Conservation (phyloP, 2,329 filamentous ascomycete species). For the Fusarium lyarnte region DNA sequence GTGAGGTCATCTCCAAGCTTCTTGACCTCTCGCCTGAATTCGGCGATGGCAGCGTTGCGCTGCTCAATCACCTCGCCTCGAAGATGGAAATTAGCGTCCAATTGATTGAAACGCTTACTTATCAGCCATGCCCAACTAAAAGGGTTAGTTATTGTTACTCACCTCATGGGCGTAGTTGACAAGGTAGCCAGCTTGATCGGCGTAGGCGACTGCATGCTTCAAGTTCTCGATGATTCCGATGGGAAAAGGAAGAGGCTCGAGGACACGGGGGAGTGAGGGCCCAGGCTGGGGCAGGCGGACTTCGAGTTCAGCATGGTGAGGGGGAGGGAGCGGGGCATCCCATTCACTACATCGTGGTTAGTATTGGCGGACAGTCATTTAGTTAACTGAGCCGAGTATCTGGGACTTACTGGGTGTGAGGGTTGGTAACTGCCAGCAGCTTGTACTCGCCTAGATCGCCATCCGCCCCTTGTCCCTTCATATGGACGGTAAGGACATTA, state of each 20-base stretch:
- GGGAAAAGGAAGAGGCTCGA: constrained; percentile 25
- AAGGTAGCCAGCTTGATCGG: constrained; percentile 23
- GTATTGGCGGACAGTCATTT: fast-evolving
- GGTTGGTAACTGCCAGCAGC: constrained; percentile 15
- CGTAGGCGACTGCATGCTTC: constrained; percentile 8
- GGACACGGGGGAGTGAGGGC: constrained; percentile 4
- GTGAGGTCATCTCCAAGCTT: neutral
- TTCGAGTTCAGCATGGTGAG: constrained; percentile 11
- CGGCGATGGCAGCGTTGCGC: neutral
- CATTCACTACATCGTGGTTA: neutral
- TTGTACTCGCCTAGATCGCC: constrained; percentile 1
- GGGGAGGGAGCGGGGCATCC: neutral
- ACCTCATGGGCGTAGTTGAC: constrained; percentile 1
- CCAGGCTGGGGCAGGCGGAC: constrained; percentile 18
- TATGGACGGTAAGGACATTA: neutral
- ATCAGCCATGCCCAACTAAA: neutral
- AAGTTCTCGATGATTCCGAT: constrained; percentile 21
- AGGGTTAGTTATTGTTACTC: fast-evolving
- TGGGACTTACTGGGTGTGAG: constrained; percentile 16
- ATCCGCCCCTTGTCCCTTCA: neutral
- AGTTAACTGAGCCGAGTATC: fast-evolving
- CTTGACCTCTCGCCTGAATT: neutral
- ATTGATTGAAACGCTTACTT: neutral
- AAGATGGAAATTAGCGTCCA: neutral
- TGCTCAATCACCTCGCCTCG: neutral